Evolutionary conservation across 441 rosid genomes (phyloP), one percentile per base, ranked within the genome.

Genomic region (Theobroma grandiflorum): DNA sequence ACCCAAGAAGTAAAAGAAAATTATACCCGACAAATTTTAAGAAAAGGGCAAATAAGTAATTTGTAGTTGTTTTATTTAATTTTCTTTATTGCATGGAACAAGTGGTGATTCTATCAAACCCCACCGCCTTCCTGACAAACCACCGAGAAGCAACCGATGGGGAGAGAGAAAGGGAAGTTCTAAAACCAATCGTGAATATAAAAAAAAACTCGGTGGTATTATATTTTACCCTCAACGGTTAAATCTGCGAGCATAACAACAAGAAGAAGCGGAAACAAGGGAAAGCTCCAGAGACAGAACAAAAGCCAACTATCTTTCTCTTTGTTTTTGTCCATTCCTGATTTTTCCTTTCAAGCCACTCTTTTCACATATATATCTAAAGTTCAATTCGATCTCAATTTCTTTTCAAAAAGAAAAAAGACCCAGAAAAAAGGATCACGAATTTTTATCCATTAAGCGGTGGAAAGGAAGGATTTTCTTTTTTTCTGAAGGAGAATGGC

Each of bases 401-500:
- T 43, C 50, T 12, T 65, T 16, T 4, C 2, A 47, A 22, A 33
- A 58, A 14, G 0, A 16, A 45, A 61, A 50, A 71, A 42, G 12
- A 20, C 70, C 55, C 22, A 33, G 38, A 40, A 22, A 72, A 18
- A 55, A 31, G 81, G 53, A 73, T 42, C 11, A 10, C 12, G 18
- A 57, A 9, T 76, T 76, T 26, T 0, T 65, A 26, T 37, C 35
- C 10, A 18, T 11, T 72, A n/a, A 35, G 53, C 16, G 1, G 15
- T 35, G 43, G 33, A 68, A 64, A 79, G 70, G 49, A 11, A 14
- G 43, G 70, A 12, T 6, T 40, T n/a, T n/a, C 37, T 0, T n/a
- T 8, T 20, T 9, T 35, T 14, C 5, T 69, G 64, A 76, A 76
- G 70, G 64, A 73, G 22, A 49, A 95, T 95, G 99, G 93, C 91